Evolutionary conservation across 169 alveolate species (phyloP), one percentile per base, ranked within the genome.

Genomic region (Eimeria falciformis): DNA sequence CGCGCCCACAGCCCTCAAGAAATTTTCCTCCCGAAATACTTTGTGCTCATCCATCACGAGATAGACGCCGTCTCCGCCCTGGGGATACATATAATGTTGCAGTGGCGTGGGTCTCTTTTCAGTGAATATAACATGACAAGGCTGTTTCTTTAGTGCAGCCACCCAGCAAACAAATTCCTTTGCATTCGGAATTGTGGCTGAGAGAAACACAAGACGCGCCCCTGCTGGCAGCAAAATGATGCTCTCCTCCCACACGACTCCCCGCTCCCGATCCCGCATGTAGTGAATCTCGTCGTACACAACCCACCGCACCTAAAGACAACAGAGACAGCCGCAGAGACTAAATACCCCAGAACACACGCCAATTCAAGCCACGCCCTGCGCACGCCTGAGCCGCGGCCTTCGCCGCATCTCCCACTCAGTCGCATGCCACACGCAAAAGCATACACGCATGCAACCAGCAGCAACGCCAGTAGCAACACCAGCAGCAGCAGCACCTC

Each of bases 191-290:
- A 99, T 98, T 21, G 99, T 99, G 3, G 99, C 99, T 29, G 99
- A 98, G 77, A 99, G 95, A 96, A 99, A 99, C 23, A 99, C 99
- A 90, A 98, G 96, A 86, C 99, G 97, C 47, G 98, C 99, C 66
- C 97, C 96, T 12, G 45, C 82, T 4, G 94, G 95, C 0, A 94
- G 90, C 77, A 98, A 95, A 91, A 99, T 98, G 87, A 99, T 98
- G 3, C 99, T 99, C 93, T 99, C 99, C 95, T 99, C 99, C 99
- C 99, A 99, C 14, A 99, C 99, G 68, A 98, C 99, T 6, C 99
- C 99, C 85, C 99, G 96, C 91, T 99, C 99, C 90, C 98, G 97
- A 94, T 99, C 99, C 89, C 99, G 96, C 99, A 99, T 99, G 97
- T 99, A 99, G 96, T 99, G 99, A 27, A 99, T 99, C 96, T 99